Base-by-base conservation (phyloP, 352 stramenopile genomes). In the Phytophthora lateralis region DNA sequence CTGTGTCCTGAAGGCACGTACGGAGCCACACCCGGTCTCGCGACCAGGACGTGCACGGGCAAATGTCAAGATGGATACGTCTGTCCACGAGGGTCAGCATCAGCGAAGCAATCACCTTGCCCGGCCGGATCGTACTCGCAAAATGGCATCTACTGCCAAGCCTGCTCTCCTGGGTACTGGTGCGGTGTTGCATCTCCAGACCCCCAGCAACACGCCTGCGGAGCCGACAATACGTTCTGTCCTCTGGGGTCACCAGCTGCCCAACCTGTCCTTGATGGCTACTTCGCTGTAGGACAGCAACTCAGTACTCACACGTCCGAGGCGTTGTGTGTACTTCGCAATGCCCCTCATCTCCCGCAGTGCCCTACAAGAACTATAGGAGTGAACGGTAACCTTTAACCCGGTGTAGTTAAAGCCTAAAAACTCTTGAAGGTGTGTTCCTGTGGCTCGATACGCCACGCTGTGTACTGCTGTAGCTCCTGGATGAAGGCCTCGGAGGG, bases 351-450 rank as follows among this genome's bases (percentile, higher is more conserved):
- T 17, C 17, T 89, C 1, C 71, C 76, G 8, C 79, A 91, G 39
- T 91, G 83, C 43, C 78, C 80, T 15, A 78, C 76, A 37, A 58
- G 70, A 56, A 90, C 83, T 1, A 49, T 81, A 24, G 79, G 77
- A 1, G 37, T 47, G 18, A 85, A 79, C 18, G 69, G 55, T 35
- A 73, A 71, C 26, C 2, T 78, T 7, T 81, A 68, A 71, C 11
- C 38, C 20, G 10, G 29, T 26, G 46, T 9, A 24, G 20, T 30
- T 47, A 44, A 6, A 11, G 14, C 9, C 69, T 91, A 95, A 66
- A 95, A 93, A 50, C 83, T 95, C 59, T 91, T 90, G 71, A 83
- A 91, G n/a, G 68, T 85, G 27, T 71, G 69, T 21, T 89, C 71
- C 34, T 76, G 58, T 2, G 81, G 83, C 20, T 76, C 86, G 53